Conservation (phyloP, 1,139 yeast species). For the Protomyces inundatus region DNA sequence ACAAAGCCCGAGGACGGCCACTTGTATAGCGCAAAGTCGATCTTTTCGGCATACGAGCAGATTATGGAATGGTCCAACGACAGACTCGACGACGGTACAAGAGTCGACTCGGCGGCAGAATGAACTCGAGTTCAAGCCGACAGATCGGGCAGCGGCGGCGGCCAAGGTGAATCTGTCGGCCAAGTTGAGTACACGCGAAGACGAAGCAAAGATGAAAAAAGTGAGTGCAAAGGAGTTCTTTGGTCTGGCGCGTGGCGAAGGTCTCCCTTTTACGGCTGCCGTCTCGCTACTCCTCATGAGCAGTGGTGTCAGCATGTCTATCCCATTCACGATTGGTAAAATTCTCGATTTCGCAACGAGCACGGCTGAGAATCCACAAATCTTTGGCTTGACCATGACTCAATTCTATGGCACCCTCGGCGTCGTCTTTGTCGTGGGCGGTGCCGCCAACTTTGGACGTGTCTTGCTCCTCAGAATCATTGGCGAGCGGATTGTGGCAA, state of each 20-base stretch:
- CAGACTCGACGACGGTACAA: neutral
- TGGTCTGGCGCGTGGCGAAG: conserved; percentile 28
- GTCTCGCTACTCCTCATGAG: conserved; percentile 16
- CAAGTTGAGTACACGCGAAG: conserved; percentile 18
- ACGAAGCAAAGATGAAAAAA: conserved; percentile 17
- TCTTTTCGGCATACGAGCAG: neutral
- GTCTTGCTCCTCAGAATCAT: conserved; percentile 64
- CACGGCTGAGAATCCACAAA: conserved; percentile 35
- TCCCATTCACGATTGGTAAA: conserved; percentile 50
- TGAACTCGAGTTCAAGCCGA: conserved; percentile 39
- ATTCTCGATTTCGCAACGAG: conserved; percentile 59
- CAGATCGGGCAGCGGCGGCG: conserved; percentile 23
- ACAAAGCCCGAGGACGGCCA: too few relatives aligned
- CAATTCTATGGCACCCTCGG: conserved; percentile 49
- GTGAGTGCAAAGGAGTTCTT: conserved; percentile 20
- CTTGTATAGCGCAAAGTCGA: neutral
- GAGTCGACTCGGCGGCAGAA: neutral
- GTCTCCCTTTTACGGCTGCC: conserved; percentile 23
- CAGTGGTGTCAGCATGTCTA: conserved; percentile 27
- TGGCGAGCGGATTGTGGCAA: conserved; percentile 82
- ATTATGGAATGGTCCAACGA: neutral
- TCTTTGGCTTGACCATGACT: conserved; percentile 49
- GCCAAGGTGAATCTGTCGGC: conserved; percentile 24
- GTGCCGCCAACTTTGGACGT: conserved; percentile 75
- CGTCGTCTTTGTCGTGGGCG: conserved; percentile 60